Evolutionary conservation across 768 basidiomycete genomes (phyloP), one percentile per base, ranked within the genome.

Genomic region (Porphyrellus cyaneotinctus): DNA sequence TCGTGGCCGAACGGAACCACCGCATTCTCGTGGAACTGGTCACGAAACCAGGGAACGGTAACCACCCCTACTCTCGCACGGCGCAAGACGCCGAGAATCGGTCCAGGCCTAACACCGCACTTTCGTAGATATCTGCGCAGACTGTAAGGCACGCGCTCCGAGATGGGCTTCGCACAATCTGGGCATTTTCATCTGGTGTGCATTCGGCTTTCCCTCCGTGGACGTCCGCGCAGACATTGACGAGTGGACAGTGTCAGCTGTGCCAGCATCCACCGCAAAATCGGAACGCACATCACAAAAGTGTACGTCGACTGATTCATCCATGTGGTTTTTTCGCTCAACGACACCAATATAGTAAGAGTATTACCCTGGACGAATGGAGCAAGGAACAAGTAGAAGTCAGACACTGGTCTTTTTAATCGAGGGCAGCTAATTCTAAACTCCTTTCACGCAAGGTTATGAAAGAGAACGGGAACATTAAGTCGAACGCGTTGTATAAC

Each of bases 261-360:
- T 66, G 95, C 95, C 15, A 87, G 88, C 53, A 83, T 95, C 46
- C 95, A 97, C 73, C 81, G 95, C 48, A 95, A 95, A 75, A 85
- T 97, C 53, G 95, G 95, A 2, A 95, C 91, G 6, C 95, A 97
- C 67, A 77, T 93, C 58, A 83, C 88, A 0, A 94, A 97, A 82
- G 90, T 97, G 91, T 94, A 76, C 66, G 82, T 76, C 28, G 45
- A 9, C 32, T 52, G 8, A 6, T 11, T 17, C 43, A 32, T 17
- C 17, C 41, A 24, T n/a, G 32, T 24, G 9, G 32, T 11, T 41
- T 49, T 47, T 33, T 31, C 15, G 45, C n/a, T 38, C 32, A 49
- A 51, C 35, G 42, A 62, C 51, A 41, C 38, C 43, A 52, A 42
- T 17, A 18, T 23, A 95, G 93, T 55, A 97, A 95, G 78, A 95